A percentile compares a stretch with the other conserved stretches of the same genome.
Evolutionary conservation across 345 rosid species (phyloP).

Genomic region (Corchorus capsularis): DNA sequence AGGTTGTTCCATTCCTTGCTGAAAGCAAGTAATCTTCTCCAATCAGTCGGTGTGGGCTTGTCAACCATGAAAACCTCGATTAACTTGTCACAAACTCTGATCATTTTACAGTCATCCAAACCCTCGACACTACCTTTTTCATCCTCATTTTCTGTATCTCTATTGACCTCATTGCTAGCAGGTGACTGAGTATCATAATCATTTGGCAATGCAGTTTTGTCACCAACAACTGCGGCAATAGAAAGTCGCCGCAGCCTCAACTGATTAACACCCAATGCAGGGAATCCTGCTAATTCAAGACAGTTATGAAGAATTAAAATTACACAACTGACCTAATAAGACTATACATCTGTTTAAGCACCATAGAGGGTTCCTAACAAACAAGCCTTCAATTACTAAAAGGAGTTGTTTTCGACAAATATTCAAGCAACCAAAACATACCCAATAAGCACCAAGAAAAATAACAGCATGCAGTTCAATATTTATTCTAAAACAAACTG

Average conservation of each 20-base stretch:
- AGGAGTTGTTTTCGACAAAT: neutral
- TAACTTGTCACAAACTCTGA: slow-evolving; percentile 70
- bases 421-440: neutral
- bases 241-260: neutral
- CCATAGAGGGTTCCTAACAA: slow-evolving; percentile 5
- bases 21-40: slow-evolving; percentile 83
- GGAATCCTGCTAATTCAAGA: slow-evolving; percentile 3
- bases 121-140: too few relatives aligned
- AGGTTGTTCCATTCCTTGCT: slow-evolving; percentile 78
- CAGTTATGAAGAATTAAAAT: neutral
- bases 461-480: too few relatives aligned
- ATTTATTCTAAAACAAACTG: too few relatives aligned
- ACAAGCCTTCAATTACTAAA: neutral
- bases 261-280: slow-evolving; percentile 8
- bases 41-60: slow-evolving; percentile 74
- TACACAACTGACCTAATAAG: neutral
- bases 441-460: neutral
- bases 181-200: slow-evolving; percentile 1
- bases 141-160: slow-evolving; percentile 4
- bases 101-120: slow-evolving; percentile 52
- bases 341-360: neutral
- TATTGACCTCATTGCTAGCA: neutral
- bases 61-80: slow-evolving; percentile 91
- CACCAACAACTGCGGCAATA: slow-evolving; percentile 11
- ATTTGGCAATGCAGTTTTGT: slow-evolving; percentile 8